Evolutionary conservation across 1,284 basidiomycete species (phyloP).

Genomic region (Melampsora americana): DNA sequence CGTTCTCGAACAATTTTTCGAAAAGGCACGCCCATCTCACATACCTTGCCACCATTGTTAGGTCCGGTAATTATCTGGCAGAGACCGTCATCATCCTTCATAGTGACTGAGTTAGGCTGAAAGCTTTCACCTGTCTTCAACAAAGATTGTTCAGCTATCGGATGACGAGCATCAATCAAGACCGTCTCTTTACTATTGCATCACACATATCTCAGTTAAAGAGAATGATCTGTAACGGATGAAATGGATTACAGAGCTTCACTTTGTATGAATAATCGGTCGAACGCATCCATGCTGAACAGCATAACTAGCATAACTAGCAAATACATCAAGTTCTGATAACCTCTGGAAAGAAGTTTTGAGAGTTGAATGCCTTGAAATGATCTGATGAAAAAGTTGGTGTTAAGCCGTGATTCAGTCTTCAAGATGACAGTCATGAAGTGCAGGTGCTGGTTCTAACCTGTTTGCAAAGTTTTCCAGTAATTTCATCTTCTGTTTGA

Average conservation of each 20-base stretch:
- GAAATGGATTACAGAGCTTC: neutral
- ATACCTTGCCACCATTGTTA: conserved; percentile 43
- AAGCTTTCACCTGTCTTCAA: conserved; percentile 25
- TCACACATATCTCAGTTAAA: neutral
- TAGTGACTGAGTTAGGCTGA: conserved; percentile 32
- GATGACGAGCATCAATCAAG: conserved; percentile 31
- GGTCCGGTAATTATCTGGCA: conserved; percentile 40
- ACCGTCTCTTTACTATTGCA: conserved; percentile 18
- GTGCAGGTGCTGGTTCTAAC: conserved; percentile 9
- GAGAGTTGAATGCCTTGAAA: conserved; percentile 4
- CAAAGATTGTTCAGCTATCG: conserved; percentile 34
- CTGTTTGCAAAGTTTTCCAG: conserved; percentile 53
- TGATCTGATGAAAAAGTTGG: conserved; percentile 15
- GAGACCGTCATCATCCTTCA: conserved; percentile 32
- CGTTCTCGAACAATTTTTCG: too few relatives aligned
- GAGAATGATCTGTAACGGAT: neutral
- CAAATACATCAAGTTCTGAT: conserved; percentile 26
- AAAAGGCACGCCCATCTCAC: too few relatives aligned
- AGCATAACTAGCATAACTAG: conserved; percentile 34
- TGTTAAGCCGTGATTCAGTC: neutral
- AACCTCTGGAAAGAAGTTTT: conserved; percentile 24
- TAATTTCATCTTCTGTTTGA: conserved; percentile 61
- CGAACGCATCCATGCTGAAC: conserved; percentile 28
- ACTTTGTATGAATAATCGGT: conserved; percentile 27
- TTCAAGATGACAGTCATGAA: neutral